Evolutionary conservation across 306 rosid species (phyloP).

Genomic region (Comarum palustre): DNA sequence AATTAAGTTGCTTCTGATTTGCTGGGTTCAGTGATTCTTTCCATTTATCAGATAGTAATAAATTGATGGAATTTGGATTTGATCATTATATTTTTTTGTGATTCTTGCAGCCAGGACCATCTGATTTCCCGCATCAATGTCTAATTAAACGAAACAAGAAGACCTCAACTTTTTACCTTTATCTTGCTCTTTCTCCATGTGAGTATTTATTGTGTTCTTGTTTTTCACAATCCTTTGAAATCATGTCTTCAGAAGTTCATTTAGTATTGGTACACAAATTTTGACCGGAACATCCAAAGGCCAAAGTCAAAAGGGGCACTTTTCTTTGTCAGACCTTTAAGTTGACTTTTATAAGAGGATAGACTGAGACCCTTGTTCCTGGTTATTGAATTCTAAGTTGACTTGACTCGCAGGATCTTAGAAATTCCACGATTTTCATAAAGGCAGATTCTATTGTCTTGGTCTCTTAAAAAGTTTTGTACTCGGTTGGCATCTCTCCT

Average conservation of each 20-base stretch:
- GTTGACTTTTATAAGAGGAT: background rate
- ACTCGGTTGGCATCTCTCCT: background rate
- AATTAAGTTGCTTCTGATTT: background rate
- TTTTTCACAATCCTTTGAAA: conserved; percentile 2
- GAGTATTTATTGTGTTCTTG: conserved; percentile 47
- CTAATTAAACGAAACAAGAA: conserved; percentile 84
- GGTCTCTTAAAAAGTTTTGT: conserved; percentile 7
- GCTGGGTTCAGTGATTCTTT: background rate
- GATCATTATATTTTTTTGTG: conserved; percentile 28
- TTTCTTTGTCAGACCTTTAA: conserved; percentile 5
- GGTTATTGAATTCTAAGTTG: conserved; percentile 11
- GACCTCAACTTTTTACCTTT: conserved; percentile 76
- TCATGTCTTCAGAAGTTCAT: conserved; percentile 23
- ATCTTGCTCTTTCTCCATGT: conserved; percentile 82
- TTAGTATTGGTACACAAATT: background rate
- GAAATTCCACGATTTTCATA: background rate
- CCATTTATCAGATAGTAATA: background rate
- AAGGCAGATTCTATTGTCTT: background rate
- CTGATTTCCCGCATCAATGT: conserved; percentile 70
- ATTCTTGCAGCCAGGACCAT: conserved; percentile 86
- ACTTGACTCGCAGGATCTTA: conserved; percentile 29
- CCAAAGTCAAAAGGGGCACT: background rate
- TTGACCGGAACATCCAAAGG: background rate
- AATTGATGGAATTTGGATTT: conserved; percentile 13
- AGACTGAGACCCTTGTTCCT: background rate